Evolutionary conservation across 345 rosid species (phyloP), one percentile per base, ranked within the genome.

Genomic region (Draba incana): DNA sequence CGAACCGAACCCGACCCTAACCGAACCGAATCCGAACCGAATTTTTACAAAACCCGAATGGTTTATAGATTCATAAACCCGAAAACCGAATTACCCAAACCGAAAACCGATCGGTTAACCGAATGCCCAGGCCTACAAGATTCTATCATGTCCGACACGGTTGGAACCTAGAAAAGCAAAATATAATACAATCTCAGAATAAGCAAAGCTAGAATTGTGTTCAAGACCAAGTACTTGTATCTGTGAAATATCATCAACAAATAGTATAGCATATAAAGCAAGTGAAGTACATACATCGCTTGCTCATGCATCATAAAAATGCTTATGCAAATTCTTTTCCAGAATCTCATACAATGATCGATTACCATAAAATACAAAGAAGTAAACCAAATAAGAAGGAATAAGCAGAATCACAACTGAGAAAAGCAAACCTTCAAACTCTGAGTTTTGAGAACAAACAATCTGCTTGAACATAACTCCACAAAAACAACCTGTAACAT

Each of bases 391-490:
- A 20, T 20, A 20, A 20, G 20, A 20, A 20, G 20, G 20, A 20
- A 20, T 20, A 20, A 30, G 58, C 11, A 56, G 28, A 64, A 57
- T 30, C 78, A 62, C 15, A 46, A 6, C 2, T 11, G 35, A 20
- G 5, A 75, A 33, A 28, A 49, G 50, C 69, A 57, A 33, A 92
- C 99, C 97, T 92, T 89, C 64, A 89, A 58, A 74, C 78, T 83
- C 83, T 92, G 96, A 42, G 91, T 90, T 25, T 83, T 72, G 61
- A 95, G 97, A 70, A 94, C 68, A 5, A 89, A 80, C 62, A 86
- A 79, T 57, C 99, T 79, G 81, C 91, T 92, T 6, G 97, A 68
- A 77, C 99, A 94, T 69, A 94, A 64, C 79, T 94, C 99, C 84
- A 94, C 71, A 79, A 94, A 92, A 52, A 94, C 97, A 60, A 79